Base-by-base conservation (phyloP, 1,284 basidiomycete genomes). In the Cryptococcus sp. region DNA sequence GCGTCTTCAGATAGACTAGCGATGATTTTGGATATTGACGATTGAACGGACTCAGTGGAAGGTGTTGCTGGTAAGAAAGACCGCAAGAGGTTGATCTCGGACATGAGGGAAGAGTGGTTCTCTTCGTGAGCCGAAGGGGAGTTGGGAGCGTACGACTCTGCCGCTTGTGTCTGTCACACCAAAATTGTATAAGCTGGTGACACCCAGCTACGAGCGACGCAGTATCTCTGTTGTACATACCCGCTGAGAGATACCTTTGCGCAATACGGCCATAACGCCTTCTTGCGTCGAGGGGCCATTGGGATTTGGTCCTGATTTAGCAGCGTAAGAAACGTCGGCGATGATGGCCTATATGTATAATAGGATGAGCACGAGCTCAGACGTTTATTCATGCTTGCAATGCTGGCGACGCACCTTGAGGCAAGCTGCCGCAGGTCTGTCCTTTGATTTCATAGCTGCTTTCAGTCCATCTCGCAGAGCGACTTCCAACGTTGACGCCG, bases 391-490 rank as follows among this genome's bases (percentile, higher is more conserved):
- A 23, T 11, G 13, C 16, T 26, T 20, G 7, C 19, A 26, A 15
- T 48, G 8, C 10, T n/a, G n/a, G n/a, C n/a, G 10, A 53, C 65
- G 46, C 49, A 73, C 74, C 66, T 77, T 77, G 54, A 76, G 52
- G 25, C 62, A 65, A 2, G 65, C 59, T 6, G 69, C 62, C 17
- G 72, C 65, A 17, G 70, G 66, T 53, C 62, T 67, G 62, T 77
- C 70, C 44, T 66, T 68, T 15, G 69, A 57, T 58, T 77, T 77
- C 75, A 77, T 77, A n/a, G 75, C 73, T n/a, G 66, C 52, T 62
- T 77, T 77, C 57, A 77, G 63, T 3, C 70, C 71, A 62, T 74
- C 67, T 57, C 75, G 66, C 8, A 77, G 66, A 5, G 54, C 50
- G 8, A 50, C 11, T 52, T 74, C 74, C 19, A 74, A 47, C 2